These are phyloP conservation scores for Cymbidium sinense DNA, from an alignment of 106 monocot genomes.

Conservation along the genomic window DNA sequence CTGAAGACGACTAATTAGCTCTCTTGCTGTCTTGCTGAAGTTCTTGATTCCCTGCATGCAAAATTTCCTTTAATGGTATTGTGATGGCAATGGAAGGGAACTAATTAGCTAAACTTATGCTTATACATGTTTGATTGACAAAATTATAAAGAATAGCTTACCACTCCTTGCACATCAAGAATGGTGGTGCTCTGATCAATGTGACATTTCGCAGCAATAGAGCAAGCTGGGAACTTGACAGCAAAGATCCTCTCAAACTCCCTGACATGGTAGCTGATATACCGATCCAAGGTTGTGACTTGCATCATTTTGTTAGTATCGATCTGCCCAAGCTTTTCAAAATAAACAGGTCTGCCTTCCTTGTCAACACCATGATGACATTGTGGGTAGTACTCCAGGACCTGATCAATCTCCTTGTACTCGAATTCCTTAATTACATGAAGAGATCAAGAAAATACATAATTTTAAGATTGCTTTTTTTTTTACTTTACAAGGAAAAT, in stretches of 20 bases:
- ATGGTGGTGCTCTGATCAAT: constrained; percentile 72
- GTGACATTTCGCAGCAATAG: constrained; percentile 51
- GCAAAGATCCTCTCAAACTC: constrained; percentile 62
- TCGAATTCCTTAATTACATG: constrained; percentile 32
- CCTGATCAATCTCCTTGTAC: constrained; percentile 51
- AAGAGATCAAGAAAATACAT: background rate
- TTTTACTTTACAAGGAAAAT: constrained; percentile 7
- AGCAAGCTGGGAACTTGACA: constrained; percentile 72
- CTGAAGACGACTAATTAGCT: constrained; percentile 51
- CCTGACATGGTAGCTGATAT: constrained; percentile 52
- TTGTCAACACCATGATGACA: constrained; percentile 69
- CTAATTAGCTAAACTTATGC: background rate
- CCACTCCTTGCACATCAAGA: constrained; percentile 55
- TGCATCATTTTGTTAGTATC: constrained; percentile 58
- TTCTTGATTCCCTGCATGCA: constrained; percentile 39
- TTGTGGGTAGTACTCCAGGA: constrained; percentile 58
- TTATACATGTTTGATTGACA: background rate
- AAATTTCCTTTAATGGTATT: background rate
- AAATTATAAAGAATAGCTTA: constrained; percentile 11
- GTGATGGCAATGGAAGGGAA: background rate
- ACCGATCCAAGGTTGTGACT: constrained; percentile 52
- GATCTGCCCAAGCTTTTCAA: constrained; percentile 58
- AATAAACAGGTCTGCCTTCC: constrained; percentile 62
- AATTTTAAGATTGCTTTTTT: background rate
- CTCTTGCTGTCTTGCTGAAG: constrained; percentile 69